Evolutionary conservation across 768 basidiomycete genomes (phyloP).

Genomic region (Suillus lakei): DNA sequence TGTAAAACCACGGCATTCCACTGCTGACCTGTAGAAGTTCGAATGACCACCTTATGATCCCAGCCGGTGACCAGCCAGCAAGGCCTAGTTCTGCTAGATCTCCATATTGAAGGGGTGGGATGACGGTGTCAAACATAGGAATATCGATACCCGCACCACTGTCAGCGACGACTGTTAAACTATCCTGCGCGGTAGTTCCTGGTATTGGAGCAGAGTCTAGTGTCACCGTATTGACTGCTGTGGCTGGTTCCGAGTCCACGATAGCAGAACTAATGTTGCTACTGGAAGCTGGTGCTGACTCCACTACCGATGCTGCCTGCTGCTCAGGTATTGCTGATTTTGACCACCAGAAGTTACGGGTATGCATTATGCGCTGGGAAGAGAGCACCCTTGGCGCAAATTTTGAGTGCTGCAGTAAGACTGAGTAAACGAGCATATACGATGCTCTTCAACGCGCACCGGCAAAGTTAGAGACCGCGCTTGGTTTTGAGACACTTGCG

Average conservation of each 20-base stretch:
- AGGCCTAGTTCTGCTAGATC: slow-evolving; percentile 75
- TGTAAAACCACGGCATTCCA: slow-evolving; percentile 84
- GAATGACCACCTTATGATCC: slow-evolving; percentile 62
- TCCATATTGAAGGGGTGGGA: slow-evolving; percentile 66
- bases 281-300: slow-evolving; percentile 8
- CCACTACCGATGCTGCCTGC: slow-evolving; percentile 4
- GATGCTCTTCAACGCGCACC: slow-evolving; percentile 18
- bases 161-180: neutral
- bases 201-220: neutral
- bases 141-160: slow-evolving; percentile 14
- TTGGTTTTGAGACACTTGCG: slow-evolving; percentile 16
- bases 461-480: slow-evolving; percentile 20
- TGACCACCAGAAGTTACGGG: slow-evolving; percentile 39
- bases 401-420: slow-evolving; percentile 13
- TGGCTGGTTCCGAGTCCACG: slow-evolving; percentile 4
- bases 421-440: slow-evolving; percentile 4
- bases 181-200: slow-evolving; percentile 3
- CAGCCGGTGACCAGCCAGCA: slow-evolving; percentile 64
- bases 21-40: slow-evolving; percentile 72
- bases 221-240: neutral
- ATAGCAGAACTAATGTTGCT: neutral
- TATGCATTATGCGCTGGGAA: slow-evolving; percentile 18
- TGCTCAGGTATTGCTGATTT: slow-evolving; percentile 19
- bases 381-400: slow-evolving; percentile 10
- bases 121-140: slow-evolving; percentile 29